phyloP scores from a whole-genome alignment of 2,329 filamentous ascomycete species.

The Aspergillus sp. region DNA sequence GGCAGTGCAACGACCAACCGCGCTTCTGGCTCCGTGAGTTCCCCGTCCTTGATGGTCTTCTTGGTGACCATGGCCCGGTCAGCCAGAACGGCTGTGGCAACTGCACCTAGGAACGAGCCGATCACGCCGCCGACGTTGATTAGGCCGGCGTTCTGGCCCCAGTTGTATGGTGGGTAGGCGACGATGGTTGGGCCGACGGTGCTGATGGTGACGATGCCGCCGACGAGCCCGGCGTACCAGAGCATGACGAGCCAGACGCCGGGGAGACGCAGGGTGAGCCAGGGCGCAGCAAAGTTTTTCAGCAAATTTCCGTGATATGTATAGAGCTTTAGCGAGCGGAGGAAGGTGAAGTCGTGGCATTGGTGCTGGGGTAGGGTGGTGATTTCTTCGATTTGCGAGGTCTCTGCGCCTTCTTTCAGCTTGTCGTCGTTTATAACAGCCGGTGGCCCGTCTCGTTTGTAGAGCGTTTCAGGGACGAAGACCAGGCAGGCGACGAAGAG shows the following conservation, averaged over 20 bases:
- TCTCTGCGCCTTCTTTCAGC: neutral
- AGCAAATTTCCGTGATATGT: conserved; percentile 8
- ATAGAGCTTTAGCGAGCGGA: conserved; percentile 7
- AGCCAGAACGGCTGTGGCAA: neutral
- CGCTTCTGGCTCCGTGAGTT: conserved; percentile 6
- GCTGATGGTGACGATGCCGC: conserved; percentile 10
- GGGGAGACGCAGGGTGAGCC: conserved; percentile 11
- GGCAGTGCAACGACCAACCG: conserved; percentile 8
- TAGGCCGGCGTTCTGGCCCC: conserved; percentile 11
- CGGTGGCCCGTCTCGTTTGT: neutral
- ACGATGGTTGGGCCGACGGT: conserved; percentile 10
- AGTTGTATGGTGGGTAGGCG: conserved; percentile 8
- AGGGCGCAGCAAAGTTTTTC: conserved; percentile 3
- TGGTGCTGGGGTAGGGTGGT: neutral
- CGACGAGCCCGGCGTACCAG: conserved; percentile 13
- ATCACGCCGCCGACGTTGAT: conserved; percentile 10
- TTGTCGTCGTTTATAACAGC: neutral
- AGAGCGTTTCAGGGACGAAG: conserved; percentile 12
- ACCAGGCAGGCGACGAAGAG: conserved; percentile 9
- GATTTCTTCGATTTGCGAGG: conserved; percentile 9
- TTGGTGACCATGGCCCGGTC: conserved; percentile 8
- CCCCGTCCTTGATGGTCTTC: conserved; percentile 2
- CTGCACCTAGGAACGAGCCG: conserved; percentile 3
- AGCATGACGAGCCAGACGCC: conserved; percentile 15
- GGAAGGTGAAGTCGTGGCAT: conserved; percentile 3